A percentile compares a stretch with the other conserved stretches of the same genome.
Conservation (phyloP, 768 basidiomycete species). For the Kwoniella botswanensis region DNA sequence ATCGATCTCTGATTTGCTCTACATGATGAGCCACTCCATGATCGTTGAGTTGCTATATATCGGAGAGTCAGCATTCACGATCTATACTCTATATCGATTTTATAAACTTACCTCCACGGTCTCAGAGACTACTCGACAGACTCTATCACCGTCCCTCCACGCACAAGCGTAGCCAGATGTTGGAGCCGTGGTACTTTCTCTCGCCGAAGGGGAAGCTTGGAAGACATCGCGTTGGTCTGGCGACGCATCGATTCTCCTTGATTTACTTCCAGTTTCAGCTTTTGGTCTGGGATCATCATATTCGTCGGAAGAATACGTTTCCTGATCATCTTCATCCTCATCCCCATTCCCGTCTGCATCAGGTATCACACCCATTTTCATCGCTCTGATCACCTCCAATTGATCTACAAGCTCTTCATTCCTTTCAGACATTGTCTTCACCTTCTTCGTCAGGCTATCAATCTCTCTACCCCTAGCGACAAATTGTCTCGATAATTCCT, state of each 20-base stretch:
- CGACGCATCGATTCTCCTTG: background rate
- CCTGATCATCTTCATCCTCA: slow-evolving; percentile 19
- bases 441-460: background rate
- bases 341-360: slow-evolving; percentile 21
- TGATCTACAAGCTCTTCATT: slow-evolving; percentile 43
- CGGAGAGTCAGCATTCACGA: background rate
- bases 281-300: background rate
- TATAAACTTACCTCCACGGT: slow-evolving; percentile 25
- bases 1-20: background rate
- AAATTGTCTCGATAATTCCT: background rate
- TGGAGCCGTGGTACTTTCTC: background rate
- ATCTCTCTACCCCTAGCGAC: slow-evolving; percentile 8
- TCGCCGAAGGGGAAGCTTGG: background rate
- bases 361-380: slow-evolving; percentile 42
- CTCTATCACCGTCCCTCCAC: slow-evolving; percentile 15
- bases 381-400: slow-evolving; percentile 30
- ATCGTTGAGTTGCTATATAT: slow-evolving; percentile 14
- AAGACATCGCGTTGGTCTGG: background rate
- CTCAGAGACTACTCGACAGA: slow-evolving; percentile 21
- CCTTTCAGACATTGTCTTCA: slow-evolving; percentile 20
- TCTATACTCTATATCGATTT: background rate
- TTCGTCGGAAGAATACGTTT: background rate
- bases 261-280: background rate
- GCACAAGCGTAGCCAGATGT: slow-evolving; percentile 17
- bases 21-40: slow-evolving; percentile 19